Evolutionary conservation across 2,329 filamentous ascomycete genomes (phyloP), one percentile per base, ranked within the genome.

Genomic region (Elsinoe fawcettii): DNA sequence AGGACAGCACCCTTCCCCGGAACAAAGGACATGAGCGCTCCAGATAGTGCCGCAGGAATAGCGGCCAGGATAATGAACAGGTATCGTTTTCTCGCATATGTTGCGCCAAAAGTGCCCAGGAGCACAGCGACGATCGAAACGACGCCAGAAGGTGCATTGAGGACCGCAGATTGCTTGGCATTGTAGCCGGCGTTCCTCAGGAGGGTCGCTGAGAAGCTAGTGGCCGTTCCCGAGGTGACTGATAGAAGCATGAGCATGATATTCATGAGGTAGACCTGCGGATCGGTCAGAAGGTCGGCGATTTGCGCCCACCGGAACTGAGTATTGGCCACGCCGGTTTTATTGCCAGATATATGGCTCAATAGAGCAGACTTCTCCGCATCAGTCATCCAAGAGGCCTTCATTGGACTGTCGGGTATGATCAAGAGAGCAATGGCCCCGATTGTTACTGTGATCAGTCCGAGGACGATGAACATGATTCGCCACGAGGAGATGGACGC

Each of bases 351-450:
- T 22, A 73, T 69, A 20, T 70, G 68, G 58, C 71, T 69, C 23
- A 73, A 63, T 65, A 72, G 67, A 51, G 83, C 73, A 36, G 73
- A 74, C 72, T 61, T 61, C 23, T 61, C 57, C 59, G 80, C 75
- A 61, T 86, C 83, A 11, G 71, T 75, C 64, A 83, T 85, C 69
- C 82, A 87, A 66, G 83, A 82, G 30, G 84, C 83, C 4, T 80
- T 77, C 83, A 86, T 86, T 0, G 83, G 84, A 14, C 78, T 82
- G 66, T 87, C 84, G 1, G 82, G 82, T 77, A 85, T 80, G 47
- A 49, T 18, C 5, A 58, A 37, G 27, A 30, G 30, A 2, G 39
- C 23, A 5, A 23, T 16, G 14, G 53, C 11, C 9, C 51, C 56
- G 30, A 58, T 25, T 12, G 51, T 25, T n/a, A 59, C 30, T 6